These are phyloP conservation scores for Candida sonorensis DNA, from an alignment of 805 yeast species.

Conservation along the genomic window DNA sequence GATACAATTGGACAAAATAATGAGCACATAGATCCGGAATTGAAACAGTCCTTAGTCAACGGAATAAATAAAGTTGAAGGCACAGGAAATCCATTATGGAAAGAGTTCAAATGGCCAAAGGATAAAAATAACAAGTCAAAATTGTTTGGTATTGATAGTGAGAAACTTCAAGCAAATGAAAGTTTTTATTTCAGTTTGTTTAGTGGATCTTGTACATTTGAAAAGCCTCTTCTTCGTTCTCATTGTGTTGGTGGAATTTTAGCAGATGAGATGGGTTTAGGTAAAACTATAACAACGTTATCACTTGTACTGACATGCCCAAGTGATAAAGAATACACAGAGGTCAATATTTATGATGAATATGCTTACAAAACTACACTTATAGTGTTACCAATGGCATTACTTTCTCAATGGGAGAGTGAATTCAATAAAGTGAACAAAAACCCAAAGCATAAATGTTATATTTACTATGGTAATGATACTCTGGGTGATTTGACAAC, in stretches of 20 bases:
- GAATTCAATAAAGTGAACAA: constrained; percentile 62
- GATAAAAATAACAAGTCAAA: too few relatives aligned
- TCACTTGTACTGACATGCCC: constrained; percentile 67
- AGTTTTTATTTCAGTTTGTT: constrained; percentile 70
- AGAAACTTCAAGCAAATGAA: too few relatives aligned
- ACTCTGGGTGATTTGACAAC: constrained; percentile 42
- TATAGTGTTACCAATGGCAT: constrained; percentile 83
- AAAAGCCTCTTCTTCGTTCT: constrained; percentile 58
- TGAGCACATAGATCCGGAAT: constrained; percentile 17
- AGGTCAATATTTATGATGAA: constrained; percentile 14
- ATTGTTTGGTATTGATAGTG: too few relatives aligned
- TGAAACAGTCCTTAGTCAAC: constrained; percentile 15
- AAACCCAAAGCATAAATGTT: constrained; percentile 33
- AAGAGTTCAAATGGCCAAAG: constrained; percentile 67
- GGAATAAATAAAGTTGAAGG: constrained; percentile 34
- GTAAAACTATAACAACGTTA: constrained; percentile 82
- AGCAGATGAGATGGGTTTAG: constrained; percentile 97
- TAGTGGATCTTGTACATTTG: constrained; percentile 69
- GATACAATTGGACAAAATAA: constrained; percentile 31
- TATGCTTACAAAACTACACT: constrained; percentile 72
- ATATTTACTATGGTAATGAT: constrained; percentile 72
- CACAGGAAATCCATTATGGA: constrained; percentile 81
- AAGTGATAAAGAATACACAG: constrained; percentile 31
- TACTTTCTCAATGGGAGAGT: constrained; percentile 84
- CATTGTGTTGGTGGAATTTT: constrained; percentile 75